Conservation (phyloP, 1,139 yeast genomes). For the Pichia sp. region DNA sequence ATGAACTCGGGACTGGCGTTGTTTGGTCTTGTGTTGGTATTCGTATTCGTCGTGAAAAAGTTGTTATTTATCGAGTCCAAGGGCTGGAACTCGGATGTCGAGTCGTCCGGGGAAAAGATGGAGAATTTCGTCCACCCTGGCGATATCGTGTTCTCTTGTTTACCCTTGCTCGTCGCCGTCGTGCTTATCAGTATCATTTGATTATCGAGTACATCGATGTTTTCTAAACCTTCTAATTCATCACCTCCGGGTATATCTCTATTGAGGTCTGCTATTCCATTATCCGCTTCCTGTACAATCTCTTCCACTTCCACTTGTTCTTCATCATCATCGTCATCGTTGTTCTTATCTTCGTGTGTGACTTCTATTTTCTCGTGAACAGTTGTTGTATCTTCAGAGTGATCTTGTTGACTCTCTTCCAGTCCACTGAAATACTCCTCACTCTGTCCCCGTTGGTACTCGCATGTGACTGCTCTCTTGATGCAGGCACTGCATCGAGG, state of each 20-base stretch:
- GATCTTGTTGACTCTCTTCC: too few species aligned
- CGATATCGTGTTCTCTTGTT: neutral
- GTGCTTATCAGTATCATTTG: too few species aligned
- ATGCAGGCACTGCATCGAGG: slow-evolving; percentile 63
- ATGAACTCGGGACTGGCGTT: neutral
- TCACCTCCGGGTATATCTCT: neutral
- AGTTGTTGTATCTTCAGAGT: too few species aligned
- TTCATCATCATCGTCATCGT: neutral
- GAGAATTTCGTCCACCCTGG: slow-evolving; percentile 1
- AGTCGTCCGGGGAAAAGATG: neutral
- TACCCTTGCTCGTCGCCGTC: too few species aligned
- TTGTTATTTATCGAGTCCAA: neutral
- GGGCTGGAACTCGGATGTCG: neutral
- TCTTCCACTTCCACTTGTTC: too few species aligned
- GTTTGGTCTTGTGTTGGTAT: too few species aligned
- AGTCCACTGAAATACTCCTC: neutral
- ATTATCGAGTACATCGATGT: too few species aligned
- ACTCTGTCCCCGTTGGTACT: slow-evolving; percentile 9
- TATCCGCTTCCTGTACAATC: too few species aligned
- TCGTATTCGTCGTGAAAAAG: neutral
- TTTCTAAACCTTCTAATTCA: too few species aligned
- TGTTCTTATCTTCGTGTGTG: too few species aligned
- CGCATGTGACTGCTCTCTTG: slow-evolving; percentile 30
- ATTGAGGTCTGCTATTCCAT: too few species aligned
- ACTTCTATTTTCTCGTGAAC: too few species aligned